Conservation (phyloP, 345 rosid species). For the Laguncularia racemosa region DNA sequence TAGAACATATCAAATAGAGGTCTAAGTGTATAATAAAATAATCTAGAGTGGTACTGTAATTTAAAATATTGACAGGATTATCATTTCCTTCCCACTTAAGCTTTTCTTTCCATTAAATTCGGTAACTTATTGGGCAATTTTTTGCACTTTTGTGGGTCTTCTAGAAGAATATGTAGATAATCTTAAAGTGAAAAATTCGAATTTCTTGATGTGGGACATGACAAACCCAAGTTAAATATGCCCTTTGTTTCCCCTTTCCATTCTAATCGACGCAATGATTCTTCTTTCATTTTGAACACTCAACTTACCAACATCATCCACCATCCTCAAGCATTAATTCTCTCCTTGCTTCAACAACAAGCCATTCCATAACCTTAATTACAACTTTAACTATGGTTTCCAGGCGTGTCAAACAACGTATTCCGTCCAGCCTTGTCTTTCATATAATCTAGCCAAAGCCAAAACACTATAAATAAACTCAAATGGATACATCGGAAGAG, state of each 20-base stretch:
- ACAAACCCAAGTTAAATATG: conserved; percentile 14
- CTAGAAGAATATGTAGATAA: conserved; percentile 1
- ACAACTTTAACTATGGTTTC: no score
- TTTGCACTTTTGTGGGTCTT: no score
- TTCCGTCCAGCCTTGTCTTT: no score
- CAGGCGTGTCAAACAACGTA: no score
- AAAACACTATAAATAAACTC: not conserved
- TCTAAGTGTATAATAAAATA: no score
- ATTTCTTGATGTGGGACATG: conserved; percentile 24
- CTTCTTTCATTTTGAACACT: conserved; percentile 16
- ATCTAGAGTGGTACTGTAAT: no score
- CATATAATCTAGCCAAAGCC: not conserved
- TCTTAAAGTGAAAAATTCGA: conserved; percentile 28
- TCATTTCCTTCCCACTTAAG: no score
- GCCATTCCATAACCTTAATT: conserved; percentile 8
- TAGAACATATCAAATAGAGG: no score
- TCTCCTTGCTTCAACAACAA: conserved; percentile 14
- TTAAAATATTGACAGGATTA: no score
- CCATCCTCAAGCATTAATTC: conserved; percentile 42
- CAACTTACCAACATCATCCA: conserved; percentile 30
- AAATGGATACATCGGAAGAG: conserved; percentile 5
- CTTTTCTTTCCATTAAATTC: no score
- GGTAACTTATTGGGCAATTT: no score
- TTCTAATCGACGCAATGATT: conserved; percentile 8
- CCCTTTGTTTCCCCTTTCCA: conserved; percentile 23